Conservation (phyloP, 345 rosid species). For the Aquilaria malaccensis region DNA sequence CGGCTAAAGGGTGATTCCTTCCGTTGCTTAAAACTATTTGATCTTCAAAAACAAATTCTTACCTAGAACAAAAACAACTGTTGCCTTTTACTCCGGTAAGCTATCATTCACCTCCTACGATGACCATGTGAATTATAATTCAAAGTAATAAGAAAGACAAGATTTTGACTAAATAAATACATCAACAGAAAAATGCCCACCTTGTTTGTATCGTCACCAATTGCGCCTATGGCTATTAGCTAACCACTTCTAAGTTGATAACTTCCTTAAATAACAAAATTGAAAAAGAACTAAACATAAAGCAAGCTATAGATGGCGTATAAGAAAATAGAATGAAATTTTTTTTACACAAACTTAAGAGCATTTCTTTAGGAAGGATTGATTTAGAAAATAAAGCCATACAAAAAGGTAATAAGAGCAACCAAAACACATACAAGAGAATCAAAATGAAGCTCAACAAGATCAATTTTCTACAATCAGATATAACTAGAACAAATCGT, state of each 20-base stretch:
- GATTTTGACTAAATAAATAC: neutral
- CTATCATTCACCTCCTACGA: slow-evolving; percentile 43
- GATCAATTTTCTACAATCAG: too few species aligned
- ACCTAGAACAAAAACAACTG: slow-evolving; percentile 89
- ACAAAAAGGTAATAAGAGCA: neutral
- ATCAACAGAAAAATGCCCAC: slow-evolving; percentile 16
- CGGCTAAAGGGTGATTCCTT: neutral
- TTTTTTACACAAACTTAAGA: neutral
- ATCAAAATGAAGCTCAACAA: neutral
- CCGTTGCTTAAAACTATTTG: neutral
- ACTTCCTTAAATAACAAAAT: slow-evolving; percentile 1
- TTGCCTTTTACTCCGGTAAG: slow-evolving; percentile 48
- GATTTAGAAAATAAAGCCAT: neutral
- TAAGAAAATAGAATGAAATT: neutral
- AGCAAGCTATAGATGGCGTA: neutral
- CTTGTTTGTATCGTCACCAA: slow-evolving; percentile 35
- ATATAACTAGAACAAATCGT: neutral
- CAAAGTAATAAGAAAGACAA: slow-evolving; percentile 1
- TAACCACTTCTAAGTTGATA: slow-evolving; percentile 7
- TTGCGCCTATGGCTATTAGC: slow-evolving; percentile 39
- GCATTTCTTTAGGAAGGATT: neutral
- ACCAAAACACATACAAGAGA: too few species aligned
- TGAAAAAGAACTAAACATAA: neutral
- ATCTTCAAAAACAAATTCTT: slow-evolving; percentile 11
- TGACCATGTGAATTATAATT: neutral